A percentile compares a stretch with the other conserved stretches of the same genome.
phyloP scores from a whole-genome alignment of 2,329 filamentous ascomycete genomes.

The Fusarium continuum region DNA sequence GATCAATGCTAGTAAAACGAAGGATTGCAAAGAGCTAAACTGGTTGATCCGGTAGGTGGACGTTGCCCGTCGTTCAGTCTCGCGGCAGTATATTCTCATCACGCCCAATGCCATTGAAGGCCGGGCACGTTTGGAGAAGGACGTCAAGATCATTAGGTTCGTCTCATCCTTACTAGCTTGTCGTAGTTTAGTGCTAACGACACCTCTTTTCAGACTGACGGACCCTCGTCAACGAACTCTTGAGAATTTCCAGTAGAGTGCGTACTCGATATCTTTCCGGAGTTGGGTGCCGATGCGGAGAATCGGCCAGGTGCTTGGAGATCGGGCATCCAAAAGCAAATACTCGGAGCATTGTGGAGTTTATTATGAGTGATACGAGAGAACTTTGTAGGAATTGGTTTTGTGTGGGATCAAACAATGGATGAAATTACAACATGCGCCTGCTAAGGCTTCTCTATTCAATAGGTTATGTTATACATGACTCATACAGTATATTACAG shows the following conservation, averaged over 20 bases:
- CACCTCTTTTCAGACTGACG: constrained; percentile 54
- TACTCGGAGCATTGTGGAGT: constrained; percentile 11
- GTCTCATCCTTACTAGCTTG: constrained; percentile 26
- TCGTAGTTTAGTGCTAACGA: constrained; percentile 38
- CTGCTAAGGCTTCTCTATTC: constrained; percentile 25
- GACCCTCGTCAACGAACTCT: constrained; percentile 67
- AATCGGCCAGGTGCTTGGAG: constrained; percentile 13
- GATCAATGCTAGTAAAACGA: background rate
- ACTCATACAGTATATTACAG: constrained; percentile 43
- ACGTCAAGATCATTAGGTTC: constrained; percentile 82
- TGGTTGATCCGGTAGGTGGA: constrained; percentile 65
- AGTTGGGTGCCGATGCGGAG: constrained; percentile 14
- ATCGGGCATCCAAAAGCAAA: constrained; percentile 8
- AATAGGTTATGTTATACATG: constrained; percentile 31
- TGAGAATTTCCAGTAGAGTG: constrained; percentile 2
- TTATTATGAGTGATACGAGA: constrained; percentile 21
- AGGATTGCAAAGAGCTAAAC: background rate
- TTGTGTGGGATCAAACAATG: constrained; percentile 8
- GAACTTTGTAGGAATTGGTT: constrained; percentile 6
- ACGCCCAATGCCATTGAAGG: constrained; percentile 86
- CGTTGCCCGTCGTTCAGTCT: constrained; percentile 85
- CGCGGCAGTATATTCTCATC: constrained; percentile 94
- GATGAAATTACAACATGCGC: constrained; percentile 21
- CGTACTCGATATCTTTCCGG: constrained; percentile 13
- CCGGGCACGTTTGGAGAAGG: constrained; percentile 65